These are phyloP conservation scores for Jaltomata sinuosa DNA, from an alignment of 257 asterid genomes.

Conservation along the genomic window DNA sequence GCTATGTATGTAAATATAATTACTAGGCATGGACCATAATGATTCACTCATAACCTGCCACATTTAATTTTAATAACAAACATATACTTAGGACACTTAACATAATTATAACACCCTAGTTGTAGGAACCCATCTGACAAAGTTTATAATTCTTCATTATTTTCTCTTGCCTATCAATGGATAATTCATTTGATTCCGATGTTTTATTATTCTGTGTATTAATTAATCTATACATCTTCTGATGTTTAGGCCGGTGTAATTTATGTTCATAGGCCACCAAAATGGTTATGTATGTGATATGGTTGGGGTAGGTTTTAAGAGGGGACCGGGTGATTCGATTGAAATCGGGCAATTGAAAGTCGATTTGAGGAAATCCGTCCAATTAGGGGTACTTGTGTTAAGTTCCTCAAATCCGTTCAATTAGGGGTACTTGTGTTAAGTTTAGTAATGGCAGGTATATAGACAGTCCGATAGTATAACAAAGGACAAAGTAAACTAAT, in stretches of 20 bases:
- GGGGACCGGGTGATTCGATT: too few relatives aligned
- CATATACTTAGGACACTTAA: background rate
- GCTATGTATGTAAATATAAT: background rate
- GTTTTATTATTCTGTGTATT: background rate
- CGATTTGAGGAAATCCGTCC: too few relatives aligned
- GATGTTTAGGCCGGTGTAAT: background rate
- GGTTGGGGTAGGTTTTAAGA: background rate
- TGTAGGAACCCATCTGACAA: background rate
- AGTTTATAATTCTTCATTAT: background rate
- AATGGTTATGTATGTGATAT: background rate
- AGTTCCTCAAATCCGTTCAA: too few relatives aligned
- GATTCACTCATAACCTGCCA: background rate
- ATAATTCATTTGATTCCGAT: background rate
- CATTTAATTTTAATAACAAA: background rate
- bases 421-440: too few relatives aligned
- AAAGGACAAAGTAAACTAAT: too few relatives aligned
- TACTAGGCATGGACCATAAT: background rate
- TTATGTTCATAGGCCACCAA: background rate
- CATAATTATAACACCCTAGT: background rate
- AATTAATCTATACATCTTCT: background rate
- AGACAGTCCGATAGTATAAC: too few relatives aligned
- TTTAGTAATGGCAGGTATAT: too few relatives aligned
- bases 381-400: too few relatives aligned
- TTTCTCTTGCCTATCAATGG: background rate
- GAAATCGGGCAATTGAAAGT: too few relatives aligned